These are phyloP conservation scores for Saturnispora ahearnii DNA, from an alignment of 805 yeast species.

Conservation along the genomic window DNA sequence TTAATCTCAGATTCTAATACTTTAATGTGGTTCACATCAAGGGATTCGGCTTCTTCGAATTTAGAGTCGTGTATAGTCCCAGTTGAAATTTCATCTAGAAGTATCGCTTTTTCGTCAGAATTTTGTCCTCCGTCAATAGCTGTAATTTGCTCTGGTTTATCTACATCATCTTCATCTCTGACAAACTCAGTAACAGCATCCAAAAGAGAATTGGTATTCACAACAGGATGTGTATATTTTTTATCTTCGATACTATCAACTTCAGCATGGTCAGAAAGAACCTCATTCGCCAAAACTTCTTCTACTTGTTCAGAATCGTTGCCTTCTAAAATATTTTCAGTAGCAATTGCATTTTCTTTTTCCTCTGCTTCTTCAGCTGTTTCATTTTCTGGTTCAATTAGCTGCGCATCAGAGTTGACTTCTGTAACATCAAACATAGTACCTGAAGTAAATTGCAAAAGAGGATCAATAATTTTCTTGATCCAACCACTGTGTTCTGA, in stretches of 20 bases:
- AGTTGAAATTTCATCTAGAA: too few species aligned
- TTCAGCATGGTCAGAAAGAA: too few species aligned
- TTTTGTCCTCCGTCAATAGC: not conserved
- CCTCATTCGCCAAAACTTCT: too few species aligned
- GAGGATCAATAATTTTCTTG: constrained; percentile 1
- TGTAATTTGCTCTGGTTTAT: not conserved
- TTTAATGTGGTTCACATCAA: not conserved
- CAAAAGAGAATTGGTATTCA: not conserved
- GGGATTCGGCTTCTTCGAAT: not conserved
- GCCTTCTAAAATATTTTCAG: not conserved
- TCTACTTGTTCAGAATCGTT: too few species aligned
- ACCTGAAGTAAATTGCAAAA: constrained; percentile 5
- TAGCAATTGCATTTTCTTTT: not conserved
- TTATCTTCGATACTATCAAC: not conserved
- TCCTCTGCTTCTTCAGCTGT: not conserved
- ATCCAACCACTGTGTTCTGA: not conserved
- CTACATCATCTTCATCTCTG: not conserved
- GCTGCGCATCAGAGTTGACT: not conserved
- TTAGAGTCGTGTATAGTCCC: not conserved
- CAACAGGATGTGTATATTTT: not conserved
- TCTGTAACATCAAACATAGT: constrained; percentile 6
- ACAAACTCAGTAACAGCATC: not conserved
- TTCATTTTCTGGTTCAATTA: not conserved
- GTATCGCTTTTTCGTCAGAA: too few species aligned
- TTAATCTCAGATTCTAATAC: not conserved